These are phyloP conservation scores for Sporothrix brasiliensis DNA, from an alignment of 2,329 filamentous ascomycete species.

Conservation along the genomic window DNA sequence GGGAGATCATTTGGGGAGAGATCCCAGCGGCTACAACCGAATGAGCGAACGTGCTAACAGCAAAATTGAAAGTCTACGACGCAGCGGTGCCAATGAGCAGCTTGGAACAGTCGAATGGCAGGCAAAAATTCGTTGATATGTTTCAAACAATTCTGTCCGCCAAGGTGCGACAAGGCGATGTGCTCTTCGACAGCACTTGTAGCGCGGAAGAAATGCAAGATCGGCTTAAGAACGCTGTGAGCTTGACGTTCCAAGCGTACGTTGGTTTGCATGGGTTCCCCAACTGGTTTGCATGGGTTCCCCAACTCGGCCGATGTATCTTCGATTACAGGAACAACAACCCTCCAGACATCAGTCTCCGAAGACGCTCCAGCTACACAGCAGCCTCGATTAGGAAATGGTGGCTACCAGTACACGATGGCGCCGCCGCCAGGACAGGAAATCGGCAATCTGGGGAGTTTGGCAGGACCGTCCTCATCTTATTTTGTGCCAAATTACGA, in stretches of 20 bases:
- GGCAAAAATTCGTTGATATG: background rate
- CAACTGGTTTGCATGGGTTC: background rate
- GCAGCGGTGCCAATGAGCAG: background rate
- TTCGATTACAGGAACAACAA: background rate
- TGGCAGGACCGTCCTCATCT: background rate
- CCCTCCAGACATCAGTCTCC: background rate
- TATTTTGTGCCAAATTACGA: background rate
- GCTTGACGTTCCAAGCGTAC: background rate
- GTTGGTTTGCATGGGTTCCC: background rate
- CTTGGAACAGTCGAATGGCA: background rate
- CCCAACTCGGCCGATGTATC: background rate
- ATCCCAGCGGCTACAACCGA: too few species aligned
- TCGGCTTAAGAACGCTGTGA: background rate
- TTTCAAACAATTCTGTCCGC: background rate
- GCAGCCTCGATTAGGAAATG: background rate
- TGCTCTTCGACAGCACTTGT: background rate
- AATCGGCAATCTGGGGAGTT: background rate
- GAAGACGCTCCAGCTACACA: background rate
- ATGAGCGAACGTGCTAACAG: background rate
- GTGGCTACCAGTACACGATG: background rate
- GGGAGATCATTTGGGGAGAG: too few species aligned
- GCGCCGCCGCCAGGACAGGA: background rate
- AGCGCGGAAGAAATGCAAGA: background rate
- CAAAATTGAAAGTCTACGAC: background rate
- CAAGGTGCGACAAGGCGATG: background rate